These are phyloP conservation scores for Arthrobotrys sphaeroides DNA, from an alignment of 2,329 filamentous ascomycete genomes.

Conservation along the genomic window DNA sequence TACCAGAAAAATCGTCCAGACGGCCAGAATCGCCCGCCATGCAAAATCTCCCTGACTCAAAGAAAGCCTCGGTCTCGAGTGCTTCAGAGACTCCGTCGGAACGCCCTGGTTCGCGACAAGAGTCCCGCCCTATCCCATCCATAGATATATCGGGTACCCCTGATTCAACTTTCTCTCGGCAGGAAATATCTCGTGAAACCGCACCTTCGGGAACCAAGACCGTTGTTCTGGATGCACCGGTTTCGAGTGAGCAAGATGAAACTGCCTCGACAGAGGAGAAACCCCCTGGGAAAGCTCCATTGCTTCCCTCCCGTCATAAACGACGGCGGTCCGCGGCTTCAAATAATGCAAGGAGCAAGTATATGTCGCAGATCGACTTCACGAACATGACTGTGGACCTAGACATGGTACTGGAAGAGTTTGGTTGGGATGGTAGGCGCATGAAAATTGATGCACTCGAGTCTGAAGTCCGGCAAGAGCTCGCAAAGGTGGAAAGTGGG, in stretches of 20 bases:
- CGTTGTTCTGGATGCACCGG: conserved; percentile 10
- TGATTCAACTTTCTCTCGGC: neutral
- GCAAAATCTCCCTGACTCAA: conserved; percentile 40
- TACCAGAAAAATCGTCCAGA: conserved; percentile 40
- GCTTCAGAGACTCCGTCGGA: conserved; percentile 1
- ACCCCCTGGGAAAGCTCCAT: conserved; percentile 25
- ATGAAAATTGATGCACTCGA: conserved; percentile 57
- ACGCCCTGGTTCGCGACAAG: neutral
- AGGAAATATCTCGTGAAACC: conserved; percentile 8
- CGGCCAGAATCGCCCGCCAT: conserved; percentile 46
- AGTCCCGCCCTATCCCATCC: conserved; percentile 23
- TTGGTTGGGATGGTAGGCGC: conserved; percentile 57
- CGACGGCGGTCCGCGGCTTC: conserved; percentile 43
- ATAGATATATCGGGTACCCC: conserved; percentile 46
- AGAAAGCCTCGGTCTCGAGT: neutral
- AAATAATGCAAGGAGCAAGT: conserved; percentile 33
- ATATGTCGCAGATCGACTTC: conserved; percentile 56
- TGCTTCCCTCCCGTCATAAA: conserved; percentile 44
- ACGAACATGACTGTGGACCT: conserved; percentile 57
- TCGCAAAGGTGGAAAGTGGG: conserved; percentile 57
- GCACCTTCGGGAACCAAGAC: neutral
- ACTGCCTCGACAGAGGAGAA: conserved; percentile 4
- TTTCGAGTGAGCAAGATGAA: neutral
- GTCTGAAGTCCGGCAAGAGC: conserved; percentile 57
- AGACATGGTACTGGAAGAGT: conserved; percentile 57